A percentile compares a stretch with the other conserved stretches of the same genome.
phyloP scores from a whole-genome alignment of 1,284 basidiomycete species.

The Trametes hirsuta region DNA sequence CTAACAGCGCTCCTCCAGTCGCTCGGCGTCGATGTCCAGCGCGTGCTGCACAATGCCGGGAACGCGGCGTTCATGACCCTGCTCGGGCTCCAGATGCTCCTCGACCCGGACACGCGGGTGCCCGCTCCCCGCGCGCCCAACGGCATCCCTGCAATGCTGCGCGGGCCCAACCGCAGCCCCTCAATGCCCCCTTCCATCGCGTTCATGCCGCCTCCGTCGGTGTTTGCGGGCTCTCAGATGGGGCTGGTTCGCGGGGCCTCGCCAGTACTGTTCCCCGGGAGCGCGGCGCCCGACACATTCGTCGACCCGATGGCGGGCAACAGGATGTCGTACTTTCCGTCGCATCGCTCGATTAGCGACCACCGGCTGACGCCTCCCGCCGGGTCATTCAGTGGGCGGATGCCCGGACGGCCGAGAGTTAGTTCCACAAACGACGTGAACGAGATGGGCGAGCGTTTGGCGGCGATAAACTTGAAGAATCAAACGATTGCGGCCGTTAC shows the following conservation, averaged over 20 bases:
- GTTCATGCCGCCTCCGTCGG: conserved; percentile 23
- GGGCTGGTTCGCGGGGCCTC: conserved; percentile 16
- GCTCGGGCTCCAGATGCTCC: conserved; percentile 63
- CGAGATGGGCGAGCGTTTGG: conserved; percentile 23
- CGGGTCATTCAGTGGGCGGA: conserved; percentile 1
- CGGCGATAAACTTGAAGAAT: conserved; percentile 16
- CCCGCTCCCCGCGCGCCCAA: conserved; percentile 28
- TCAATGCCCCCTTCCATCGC: conserved; percentile 23
- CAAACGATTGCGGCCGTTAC: conserved; percentile 5
- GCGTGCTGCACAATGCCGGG: conserved; percentile 64
- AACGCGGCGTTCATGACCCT: conserved; percentile 72
- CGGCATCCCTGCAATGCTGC: conserved; percentile 19
- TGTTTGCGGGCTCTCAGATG: conserved; percentile 17
- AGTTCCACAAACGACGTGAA: conserved; percentile 24
- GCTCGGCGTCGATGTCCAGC: conserved; percentile 46
- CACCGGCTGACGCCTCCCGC: conserved; percentile 10
- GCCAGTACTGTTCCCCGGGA: conserved; percentile 14
- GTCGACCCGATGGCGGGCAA: conserved; percentile 8
- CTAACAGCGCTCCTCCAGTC: conserved; percentile 59
- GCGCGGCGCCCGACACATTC: conserved; percentile 14
- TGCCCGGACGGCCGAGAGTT: conserved; percentile 19
- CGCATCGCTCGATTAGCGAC: conserved; percentile 22
- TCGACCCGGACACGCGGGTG: conserved; percentile 49
- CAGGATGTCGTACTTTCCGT: conserved; percentile 20
- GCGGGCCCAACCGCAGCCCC: conserved; percentile 29